Evolutionary conservation across 148 eudicot genomes (phyloP).

Genomic region (Vaccinium corymbosum): DNA sequence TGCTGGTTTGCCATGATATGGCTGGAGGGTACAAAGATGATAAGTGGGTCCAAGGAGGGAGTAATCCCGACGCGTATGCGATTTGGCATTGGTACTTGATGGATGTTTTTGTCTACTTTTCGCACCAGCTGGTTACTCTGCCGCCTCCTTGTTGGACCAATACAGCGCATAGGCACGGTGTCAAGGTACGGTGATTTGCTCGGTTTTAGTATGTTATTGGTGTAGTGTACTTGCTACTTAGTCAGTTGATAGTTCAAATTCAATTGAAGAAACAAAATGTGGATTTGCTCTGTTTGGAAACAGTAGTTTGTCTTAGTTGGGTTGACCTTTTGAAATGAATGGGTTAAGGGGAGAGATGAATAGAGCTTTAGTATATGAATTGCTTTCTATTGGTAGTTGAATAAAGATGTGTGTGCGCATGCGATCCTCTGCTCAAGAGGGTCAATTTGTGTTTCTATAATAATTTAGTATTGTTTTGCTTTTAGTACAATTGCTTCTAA

Average conservation of each 20-base stretch:
- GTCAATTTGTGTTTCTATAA: not conserved
- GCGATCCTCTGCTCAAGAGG: not conserved
- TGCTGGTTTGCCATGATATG: slow-evolving; percentile 93
- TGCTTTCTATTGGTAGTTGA: not conserved
- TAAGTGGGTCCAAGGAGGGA: slow-evolving; percentile 81
- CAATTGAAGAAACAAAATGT: not conserved
- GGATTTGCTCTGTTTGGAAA: not conserved
- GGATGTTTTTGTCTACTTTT: slow-evolving; percentile 89
- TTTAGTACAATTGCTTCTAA: not conserved
- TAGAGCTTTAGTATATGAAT: not conserved
- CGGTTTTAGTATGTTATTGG: not conserved
- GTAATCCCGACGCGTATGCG: slow-evolving; percentile 59
- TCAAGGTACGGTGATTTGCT: slow-evolving; percentile 45
- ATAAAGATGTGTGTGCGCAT: too few species aligned
- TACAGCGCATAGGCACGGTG: slow-evolving; percentile 85
- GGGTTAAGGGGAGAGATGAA: not conserved
- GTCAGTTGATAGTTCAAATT: not conserved
- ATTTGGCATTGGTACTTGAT: slow-evolving; percentile 98
- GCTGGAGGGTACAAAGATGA: slow-evolving; percentile 84
- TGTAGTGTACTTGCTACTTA: not conserved
- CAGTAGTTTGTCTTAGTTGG: not conserved
- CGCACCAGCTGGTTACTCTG: slow-evolving; percentile 78
- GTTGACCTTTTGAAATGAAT: not conserved
- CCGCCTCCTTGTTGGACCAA: slow-evolving; percentile 95
- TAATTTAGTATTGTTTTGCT: not conserved